A percentile compares a stretch with the other conserved stretches of the same genome.
These are phyloP conservation scores for Balakata baccata DNA, from an alignment of 345 rosid genomes.

Conservation along the genomic window DNA sequence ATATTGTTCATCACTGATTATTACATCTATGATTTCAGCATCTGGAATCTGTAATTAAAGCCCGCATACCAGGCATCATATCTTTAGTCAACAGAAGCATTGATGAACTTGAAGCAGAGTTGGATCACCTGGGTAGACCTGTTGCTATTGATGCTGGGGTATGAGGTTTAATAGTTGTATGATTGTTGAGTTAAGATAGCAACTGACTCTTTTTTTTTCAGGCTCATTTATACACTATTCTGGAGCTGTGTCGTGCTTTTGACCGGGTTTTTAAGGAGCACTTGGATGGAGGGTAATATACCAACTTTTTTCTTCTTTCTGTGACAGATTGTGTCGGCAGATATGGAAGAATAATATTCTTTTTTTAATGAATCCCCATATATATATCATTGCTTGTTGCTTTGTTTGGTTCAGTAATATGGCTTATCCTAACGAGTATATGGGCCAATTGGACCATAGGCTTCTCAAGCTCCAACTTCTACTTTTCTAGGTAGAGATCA, in stretches of 20 bases:
- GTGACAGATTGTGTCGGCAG: not conserved
- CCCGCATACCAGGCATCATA: constrained; percentile 30
- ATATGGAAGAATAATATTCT: not conserved
- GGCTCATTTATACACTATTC: constrained; percentile 78
- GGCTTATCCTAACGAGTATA: not conserved
- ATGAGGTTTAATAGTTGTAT: not conserved
- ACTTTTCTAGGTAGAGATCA: constrained; percentile 12
- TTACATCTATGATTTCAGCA: constrained; percentile 20
- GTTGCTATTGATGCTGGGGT: constrained; percentile 37
- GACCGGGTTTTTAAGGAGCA: constrained; percentile 92
- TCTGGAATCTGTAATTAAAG: constrained; percentile 31
- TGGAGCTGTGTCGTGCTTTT: constrained; percentile 84
- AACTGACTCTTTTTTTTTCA: constrained; percentile 12
- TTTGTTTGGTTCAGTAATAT: constrained; percentile 5
- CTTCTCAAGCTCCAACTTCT: constrained; percentile 14
- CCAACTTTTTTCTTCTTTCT: not conserved
- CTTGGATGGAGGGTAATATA: constrained; percentile 78
- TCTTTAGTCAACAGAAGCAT: constrained; percentile 31
- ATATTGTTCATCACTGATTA: not conserved
- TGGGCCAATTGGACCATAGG: not conserved
- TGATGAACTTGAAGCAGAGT: constrained; percentile 31
- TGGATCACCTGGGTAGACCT: constrained; percentile 34
- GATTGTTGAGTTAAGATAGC: not conserved
- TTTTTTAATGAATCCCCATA: not conserved
- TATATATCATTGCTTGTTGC: not conserved